Percentiles rank a stretch among this genome's conserved stretches.
Evolutionary conservation across 768 basidiomycete species (phyloP).

Genomic region (Pholiota microspora): DNA sequence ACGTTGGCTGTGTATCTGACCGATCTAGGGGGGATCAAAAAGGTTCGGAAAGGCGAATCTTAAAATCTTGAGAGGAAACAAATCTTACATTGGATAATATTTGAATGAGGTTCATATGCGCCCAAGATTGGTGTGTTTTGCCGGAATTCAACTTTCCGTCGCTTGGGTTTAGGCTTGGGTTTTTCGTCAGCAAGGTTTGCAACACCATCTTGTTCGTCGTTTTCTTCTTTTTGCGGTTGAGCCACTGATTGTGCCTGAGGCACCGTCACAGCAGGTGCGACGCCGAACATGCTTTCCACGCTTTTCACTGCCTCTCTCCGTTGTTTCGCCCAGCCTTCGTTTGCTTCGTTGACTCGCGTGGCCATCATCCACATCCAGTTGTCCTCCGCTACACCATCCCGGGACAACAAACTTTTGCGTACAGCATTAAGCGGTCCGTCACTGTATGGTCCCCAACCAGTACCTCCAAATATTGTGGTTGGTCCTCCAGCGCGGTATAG

Average conservation of each 20-base stretch:
- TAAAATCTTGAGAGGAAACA: background rate
- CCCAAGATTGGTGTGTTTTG: constrained; percentile 48
- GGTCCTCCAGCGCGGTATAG: constrained; percentile 91
- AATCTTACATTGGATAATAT: constrained; percentile 66
- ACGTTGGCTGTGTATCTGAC: constrained; percentile 73
- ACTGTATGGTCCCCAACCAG: constrained; percentile 85
- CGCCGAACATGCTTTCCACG: constrained; percentile 40
- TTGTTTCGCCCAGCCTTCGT: constrained; percentile 60
- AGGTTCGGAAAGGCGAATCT: constrained; percentile 3
- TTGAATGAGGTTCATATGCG: constrained; percentile 81
- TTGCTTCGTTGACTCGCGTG: constrained; percentile 58
- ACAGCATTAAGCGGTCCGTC: constrained; percentile 86
- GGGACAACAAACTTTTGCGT: constrained; percentile 70
- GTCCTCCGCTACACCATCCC: constrained; percentile 82
- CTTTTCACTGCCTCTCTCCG: constrained; percentile 52
- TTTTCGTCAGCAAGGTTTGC: constrained; percentile 7
- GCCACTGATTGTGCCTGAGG: background rate
- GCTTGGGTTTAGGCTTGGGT: constrained; percentile 22
- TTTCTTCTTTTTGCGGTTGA: constrained; percentile 7
- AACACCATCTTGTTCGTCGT: constrained; percentile 21
- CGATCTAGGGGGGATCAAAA: constrained; percentile 67
- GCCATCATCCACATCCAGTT: constrained; percentile 93
- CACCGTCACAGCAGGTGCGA: background rate
- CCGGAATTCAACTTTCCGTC: constrained; percentile 28
- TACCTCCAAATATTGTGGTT: constrained; percentile 86